Percentiles rank a stretch among this genome's conserved stretches.
Evolutionary conservation across 768 basidiomycete species (phyloP).

Genomic region (Saitozyma podzolica): DNA sequence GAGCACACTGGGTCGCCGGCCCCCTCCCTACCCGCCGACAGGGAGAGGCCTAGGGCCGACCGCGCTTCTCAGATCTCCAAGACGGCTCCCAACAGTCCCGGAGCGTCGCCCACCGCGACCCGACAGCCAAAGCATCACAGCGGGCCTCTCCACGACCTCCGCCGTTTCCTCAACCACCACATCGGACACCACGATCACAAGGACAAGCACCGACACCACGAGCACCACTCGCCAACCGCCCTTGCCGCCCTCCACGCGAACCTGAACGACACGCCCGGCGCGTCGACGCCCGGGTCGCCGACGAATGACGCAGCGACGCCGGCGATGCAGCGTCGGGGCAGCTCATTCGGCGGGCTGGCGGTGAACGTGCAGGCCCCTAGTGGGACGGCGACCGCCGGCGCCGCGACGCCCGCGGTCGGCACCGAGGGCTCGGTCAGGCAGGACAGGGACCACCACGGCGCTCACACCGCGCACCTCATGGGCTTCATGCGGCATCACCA

Average conservation of each 20-base stretch:
- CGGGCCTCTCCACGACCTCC: conserved; percentile 85
- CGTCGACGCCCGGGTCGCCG: conserved; percentile 29
- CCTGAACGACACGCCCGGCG: conserved; percentile 29
- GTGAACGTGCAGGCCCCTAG: conserved; percentile 11
- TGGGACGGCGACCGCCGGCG: conserved; percentile 13
- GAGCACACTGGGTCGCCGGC: background rate
- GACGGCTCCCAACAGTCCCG: conserved; percentile 48
- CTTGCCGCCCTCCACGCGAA: conserved; percentile 9
- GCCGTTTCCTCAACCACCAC: conserved; percentile 91
- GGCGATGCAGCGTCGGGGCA: conserved; percentile 43
- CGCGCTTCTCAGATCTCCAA: conserved; percentile 15
- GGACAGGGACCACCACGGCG: conserved; percentile 44
- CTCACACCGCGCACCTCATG: conserved; percentile 40
- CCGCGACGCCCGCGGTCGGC: conserved; percentile 12
- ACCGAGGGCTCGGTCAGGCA: conserved; percentile 18
- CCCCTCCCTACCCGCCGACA: conserved; percentile 15
- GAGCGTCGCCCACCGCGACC: conserved; percentile 47
- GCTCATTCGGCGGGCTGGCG: conserved; percentile 38
- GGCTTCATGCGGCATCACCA: conserved; percentile 53
- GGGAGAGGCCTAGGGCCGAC: background rate
- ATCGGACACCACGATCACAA: conserved; percentile 62
- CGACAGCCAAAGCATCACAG: conserved; percentile 55
- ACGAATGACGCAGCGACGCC: conserved; percentile 37
- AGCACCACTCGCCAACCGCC: conserved; percentile 3
- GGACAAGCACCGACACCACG: conserved; percentile 17